A percentile compares a stretch with the other conserved stretches of the same genome.
Evolutionary conservation across 306 rosid species (phyloP).

Genomic region (Vigna nakashimae): DNA sequence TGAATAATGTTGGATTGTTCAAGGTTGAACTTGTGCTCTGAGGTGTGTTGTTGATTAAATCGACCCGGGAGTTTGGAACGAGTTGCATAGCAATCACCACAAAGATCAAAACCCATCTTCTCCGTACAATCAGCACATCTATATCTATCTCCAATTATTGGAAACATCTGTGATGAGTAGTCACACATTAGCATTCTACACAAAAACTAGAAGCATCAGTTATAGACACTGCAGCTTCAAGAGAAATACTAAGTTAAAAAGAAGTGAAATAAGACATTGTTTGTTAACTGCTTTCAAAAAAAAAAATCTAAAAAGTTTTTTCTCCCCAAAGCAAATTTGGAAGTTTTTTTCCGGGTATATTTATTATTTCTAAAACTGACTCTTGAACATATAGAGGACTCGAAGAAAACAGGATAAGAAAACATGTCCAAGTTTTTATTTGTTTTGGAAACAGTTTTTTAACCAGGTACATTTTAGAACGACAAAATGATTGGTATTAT

Average conservation of each 20-base stretch:
- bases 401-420: too few relatives aligned
- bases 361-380: too few relatives aligned
- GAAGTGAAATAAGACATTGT: too few relatives aligned
- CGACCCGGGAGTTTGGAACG: conserved; percentile 89
- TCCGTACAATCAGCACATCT: conserved; percentile 78
- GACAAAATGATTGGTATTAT: too few relatives aligned
- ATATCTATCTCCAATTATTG: conserved; percentile 86
- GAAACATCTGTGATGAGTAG: conserved; percentile 62
- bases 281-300: not conserved
- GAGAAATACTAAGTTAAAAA: not conserved
- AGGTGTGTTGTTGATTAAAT: conserved; percentile 92
- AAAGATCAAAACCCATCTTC: conserved; percentile 81
- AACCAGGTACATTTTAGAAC: not conserved
- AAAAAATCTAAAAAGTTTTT: too few relatives aligned
- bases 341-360: too few relatives aligned
- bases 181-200: conserved; percentile 31
- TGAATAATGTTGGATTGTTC: conserved; percentile 14
- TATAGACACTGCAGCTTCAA: not conserved
- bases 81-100: conserved; percentile 69
- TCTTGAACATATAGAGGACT: not conserved
- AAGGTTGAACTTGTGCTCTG: conserved; percentile 78
- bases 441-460: not conserved
- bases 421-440: too few relatives aligned
- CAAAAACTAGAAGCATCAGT: not conserved
- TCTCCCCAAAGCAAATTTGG: too few relatives aligned